Base-by-base conservation (phyloP, 352 stramenopile genomes). In the Phytophthora boehmeriae region DNA sequence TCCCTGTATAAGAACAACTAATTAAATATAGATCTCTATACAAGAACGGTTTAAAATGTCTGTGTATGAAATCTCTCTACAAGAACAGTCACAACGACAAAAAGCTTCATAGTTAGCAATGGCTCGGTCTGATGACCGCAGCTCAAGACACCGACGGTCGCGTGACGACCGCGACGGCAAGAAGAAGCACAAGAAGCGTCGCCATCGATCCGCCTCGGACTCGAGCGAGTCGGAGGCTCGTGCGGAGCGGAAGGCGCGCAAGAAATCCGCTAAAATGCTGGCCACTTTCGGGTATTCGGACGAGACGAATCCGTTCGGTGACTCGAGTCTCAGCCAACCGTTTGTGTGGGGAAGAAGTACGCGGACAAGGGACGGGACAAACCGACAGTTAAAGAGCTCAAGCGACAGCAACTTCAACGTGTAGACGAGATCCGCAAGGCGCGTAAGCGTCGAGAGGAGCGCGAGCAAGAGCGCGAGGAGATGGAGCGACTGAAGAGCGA, bases 301-400 rank as follows among this genome's bases (percentile, higher is more conserved):
- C 72, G 97, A 99, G 17, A 90, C 97, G 39, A 99, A 99, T 75
- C 97, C 97, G 43, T 99, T 99, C 56, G 95, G 97, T 19, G 97
- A 99, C 78, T 90, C 95, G 17, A 98, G 98, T 66, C 76, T 99
- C 41, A 95, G 95, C 52, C 85, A 98, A 66, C 94, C 90, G 8
- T 99, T 99, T 69, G 92, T 97, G 4, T 99, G 97, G 97, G 90
- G 90, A 99, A 99, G 67, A 99, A 98, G 70, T 89, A 97, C 65
- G 87, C 96, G 39, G 68, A 69, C 16, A 36, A 60, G 16, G 51
- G 52, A 19, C 48, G 55, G 30, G 32, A 46, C 25, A 68, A 58
- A 32, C 74, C 72, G 10, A 80, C 71, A 43, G 68, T 71, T 13
- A 80, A 68, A 34, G 77, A 89, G 45, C 76, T 91, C 25, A 90